Evolutionary conservation across 2,329 filamentous ascomycete species (phyloP).

Genomic region (Fusarium floridanum): DNA sequence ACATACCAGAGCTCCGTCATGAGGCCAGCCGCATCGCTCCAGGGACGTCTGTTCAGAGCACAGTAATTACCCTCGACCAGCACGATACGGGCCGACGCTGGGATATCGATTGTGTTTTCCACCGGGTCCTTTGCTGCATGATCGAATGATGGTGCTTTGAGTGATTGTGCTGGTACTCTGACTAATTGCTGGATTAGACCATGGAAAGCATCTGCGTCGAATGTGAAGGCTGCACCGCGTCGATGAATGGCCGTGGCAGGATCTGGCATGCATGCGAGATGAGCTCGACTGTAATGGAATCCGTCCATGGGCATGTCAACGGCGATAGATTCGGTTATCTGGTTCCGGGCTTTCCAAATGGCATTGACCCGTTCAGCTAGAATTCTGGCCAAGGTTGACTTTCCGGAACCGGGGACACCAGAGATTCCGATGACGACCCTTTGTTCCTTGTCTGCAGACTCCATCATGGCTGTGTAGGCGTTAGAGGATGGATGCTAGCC

Average conservation of each 20-base stretch:
- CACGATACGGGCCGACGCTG: background rate
- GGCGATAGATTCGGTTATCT: background rate
- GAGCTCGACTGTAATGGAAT: background rate
- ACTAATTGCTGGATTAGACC: background rate
- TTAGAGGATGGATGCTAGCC: no score
- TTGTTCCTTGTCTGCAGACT: no score
- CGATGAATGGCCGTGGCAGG: background rate
- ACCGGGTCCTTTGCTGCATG: background rate
- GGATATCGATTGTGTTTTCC: background rate
- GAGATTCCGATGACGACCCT: background rate
- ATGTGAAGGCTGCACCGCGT: background rate
- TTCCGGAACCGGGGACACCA: background rate
- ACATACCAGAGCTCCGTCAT: constrained; percentile 10
- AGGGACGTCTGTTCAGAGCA: background rate
- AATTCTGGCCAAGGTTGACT: background rate
- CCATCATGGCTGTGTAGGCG: no score
- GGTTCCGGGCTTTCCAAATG: background rate
- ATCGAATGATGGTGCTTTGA: background rate
- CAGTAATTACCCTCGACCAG: background rate
- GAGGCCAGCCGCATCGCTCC: background rate
- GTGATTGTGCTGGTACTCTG: background rate
- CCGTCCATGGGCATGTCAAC: background rate
- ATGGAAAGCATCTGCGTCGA: background rate
- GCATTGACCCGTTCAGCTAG: no score
- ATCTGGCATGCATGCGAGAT: background rate